Evolutionary conservation across 2,329 filamentous ascomycete genomes (phyloP), one percentile per base, ranked within the genome.

Genomic region (Ramularia endophylla): DNA sequence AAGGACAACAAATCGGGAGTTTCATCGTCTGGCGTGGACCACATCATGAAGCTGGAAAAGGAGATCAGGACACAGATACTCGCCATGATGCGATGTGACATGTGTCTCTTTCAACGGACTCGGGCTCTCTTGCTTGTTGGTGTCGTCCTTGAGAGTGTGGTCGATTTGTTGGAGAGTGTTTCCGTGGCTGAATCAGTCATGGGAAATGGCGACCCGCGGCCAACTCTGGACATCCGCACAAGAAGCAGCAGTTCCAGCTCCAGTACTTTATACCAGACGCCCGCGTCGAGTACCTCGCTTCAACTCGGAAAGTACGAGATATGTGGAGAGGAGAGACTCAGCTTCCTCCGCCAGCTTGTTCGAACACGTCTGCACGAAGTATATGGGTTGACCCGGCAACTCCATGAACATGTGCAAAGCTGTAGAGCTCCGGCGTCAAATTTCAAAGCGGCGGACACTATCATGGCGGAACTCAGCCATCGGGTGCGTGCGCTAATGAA

Each of bases 11-110:
- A 17, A 5, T 18, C 18, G 7, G 19, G 12, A 25, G 20, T 36
- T n/a, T 22, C 27, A n/a, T 8, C 34, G 8, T 25, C 34, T 4
- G 8, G 19, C 8, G 8, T 36, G 8, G 34, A 36, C 19, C 20
- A n/a, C 17, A 36, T 36, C 16, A 36, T 36, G 34, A 27, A 27
- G 20, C 34, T 36, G 17, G 17, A 36, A 27, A 22, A 36, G 34
- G 34, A 36, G 7, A 17, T 36, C 12, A 16, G 34, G 12, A 22
- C 27, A n/a, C 34, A 36, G 16, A 36, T 22, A 9, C 34, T 25
- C 6, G 20, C 17, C 12, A n/a, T 36, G 34, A 8, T 36, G 17
- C 13, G 19, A 27, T 36, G 34, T 22, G 20, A 27, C 8, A 4
- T 36, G 17, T 36, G 34, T 15, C 12, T 27, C 7, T 17, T n/a